phyloP scores from a whole-genome alignment of 1,284 basidiomycete genomes.

The Athelia psychrophila region DNA sequence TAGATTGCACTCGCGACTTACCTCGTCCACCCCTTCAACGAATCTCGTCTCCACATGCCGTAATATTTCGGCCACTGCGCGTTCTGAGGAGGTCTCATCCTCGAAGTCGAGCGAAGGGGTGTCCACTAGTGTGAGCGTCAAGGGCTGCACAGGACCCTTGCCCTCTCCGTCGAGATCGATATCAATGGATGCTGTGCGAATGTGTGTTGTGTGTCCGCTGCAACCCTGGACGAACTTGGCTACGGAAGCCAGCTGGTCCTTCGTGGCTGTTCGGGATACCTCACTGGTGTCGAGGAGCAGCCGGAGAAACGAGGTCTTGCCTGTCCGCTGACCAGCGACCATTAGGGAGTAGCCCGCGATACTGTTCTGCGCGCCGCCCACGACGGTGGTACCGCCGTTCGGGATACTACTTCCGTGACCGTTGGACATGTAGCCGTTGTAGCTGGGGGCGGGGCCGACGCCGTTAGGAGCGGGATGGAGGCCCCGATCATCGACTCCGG shows the following conservation, averaged over 20 bases:
- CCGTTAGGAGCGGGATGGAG: neutral
- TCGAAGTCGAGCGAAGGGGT: slow-evolving; percentile 72
- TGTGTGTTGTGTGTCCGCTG: slow-evolving; percentile 62
- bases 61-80: slow-evolving; percentile 58
- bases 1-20: slow-evolving; percentile 38
- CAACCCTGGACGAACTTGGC: slow-evolving; percentile 76
- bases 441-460: neutral
- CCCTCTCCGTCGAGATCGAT: slow-evolving; percentile 54
- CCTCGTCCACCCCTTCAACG: slow-evolving; percentile 65
- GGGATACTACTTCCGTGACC: neutral
- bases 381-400: neutral
- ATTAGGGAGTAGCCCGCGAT: slow-evolving; percentile 59
- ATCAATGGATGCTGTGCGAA: slow-evolving; percentile 65
- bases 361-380: neutral
- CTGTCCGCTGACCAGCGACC: slow-evolving; percentile 71
- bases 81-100: slow-evolving; percentile 57
- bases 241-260: slow-evolving; percentile 70
- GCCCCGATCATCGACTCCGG: neutral
- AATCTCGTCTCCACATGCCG: slow-evolving; percentile 66
- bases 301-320: slow-evolving; percentile 79
- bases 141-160: slow-evolving; percentile 37
- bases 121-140: slow-evolving; percentile 72
- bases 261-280: slow-evolving; percentile 52
- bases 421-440: slow-evolving; percentile 13
- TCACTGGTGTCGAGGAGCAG: slow-evolving; percentile 73